Evolutionary conservation across 306 rosid species (phyloP), one percentile per base, ranked within the genome.

Genomic region (Gynostemma pentaphyllum): DNA sequence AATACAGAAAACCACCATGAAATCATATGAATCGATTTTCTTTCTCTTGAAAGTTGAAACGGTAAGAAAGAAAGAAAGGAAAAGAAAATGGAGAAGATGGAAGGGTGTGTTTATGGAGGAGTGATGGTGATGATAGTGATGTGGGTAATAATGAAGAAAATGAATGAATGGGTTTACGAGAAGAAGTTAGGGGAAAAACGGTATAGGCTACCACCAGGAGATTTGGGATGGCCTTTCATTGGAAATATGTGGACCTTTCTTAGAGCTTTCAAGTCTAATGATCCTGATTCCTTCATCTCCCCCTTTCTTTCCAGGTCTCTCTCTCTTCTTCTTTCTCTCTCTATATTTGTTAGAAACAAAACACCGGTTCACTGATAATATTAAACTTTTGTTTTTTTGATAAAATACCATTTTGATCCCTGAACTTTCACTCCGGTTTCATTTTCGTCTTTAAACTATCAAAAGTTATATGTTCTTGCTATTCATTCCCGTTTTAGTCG

Each of bases 171-270:
- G 85, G 50, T 91, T 0, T 81, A 83, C 62, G 98, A 87, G 52
- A 75, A 73, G 12, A 67, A 53, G 66, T 56, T 91, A 66, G 89
- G 95, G 23, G 78, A 42, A 8, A 78, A 55, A 71, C 81, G 73
- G 70, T 76, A 70, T 72, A 71, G 70, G 49, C 80, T 91, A 9
- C 98, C 98, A 7, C 98, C 98, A 0, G 98, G 98, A 27, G 89
- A 91, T 70, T 59, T 87, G 75, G 98, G 98, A 0, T 84, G 81
- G 89, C 98, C 96, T 61, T 79, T 85, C 86, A 76, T 91, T 32
- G 98, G 98, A 48, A 91, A 88, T 51, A 91, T 91, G 98, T 91
- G 92, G 98, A 72, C 95, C 77, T 91, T 91, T 72, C 95, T 88
- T 42, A 26, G 50, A 51, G 96, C 98, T 51, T 91, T 91, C 95